Evolutionary conservation across 345 rosid species (phyloP), one percentile per base, ranked within the genome.

Genomic region (Eucalyptus victrix): DNA sequence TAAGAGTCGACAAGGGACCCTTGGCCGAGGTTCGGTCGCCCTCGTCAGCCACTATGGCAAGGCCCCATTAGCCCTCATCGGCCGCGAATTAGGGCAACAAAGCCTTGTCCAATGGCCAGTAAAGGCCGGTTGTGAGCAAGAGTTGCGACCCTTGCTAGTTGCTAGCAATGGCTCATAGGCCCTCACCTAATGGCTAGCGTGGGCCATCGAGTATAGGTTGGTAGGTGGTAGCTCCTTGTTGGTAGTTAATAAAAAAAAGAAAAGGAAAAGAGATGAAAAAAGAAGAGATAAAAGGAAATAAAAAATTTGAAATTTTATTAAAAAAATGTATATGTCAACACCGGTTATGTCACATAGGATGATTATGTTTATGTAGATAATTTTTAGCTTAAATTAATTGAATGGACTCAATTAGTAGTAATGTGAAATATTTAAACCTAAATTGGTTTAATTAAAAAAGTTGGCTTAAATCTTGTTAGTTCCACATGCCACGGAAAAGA

Each of bases 11-110:
- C 9, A 24, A 24, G 62, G 30, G 12, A 0, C 30, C 62, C 5
- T 0, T 0, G 0, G 30, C 6, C 2, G 6, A 56, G 62, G 62
- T 30, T 23, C 0, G 6, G 6, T 53, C 0, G 0, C 58, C 26
- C 58, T 53, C 4, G 0, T 53, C 5, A 0, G 26, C 58, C 58
- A 19, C 24, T 8, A 53, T 53, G 24, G 26, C 26, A 53, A 53
- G 58, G 58, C 58, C 58, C 58, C 58, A 53, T 53, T 5, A 53
- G 26, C 5, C 58, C 58, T 53, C 26, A 53, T 53, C 0, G 26
- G 11, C 10, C 0, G 0, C 1, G 2, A 53, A 53, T 53, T 53
- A 53, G 58, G 26, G 58, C 58, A 53, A 53, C 1, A 53, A 19
- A 21, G 11, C 58, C 58, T 53, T 19, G 11, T 53, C 26, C 5